Base-by-base conservation (phyloP, 192 early-diverging fungal genomes). In the Dispira simplex region DNA sequence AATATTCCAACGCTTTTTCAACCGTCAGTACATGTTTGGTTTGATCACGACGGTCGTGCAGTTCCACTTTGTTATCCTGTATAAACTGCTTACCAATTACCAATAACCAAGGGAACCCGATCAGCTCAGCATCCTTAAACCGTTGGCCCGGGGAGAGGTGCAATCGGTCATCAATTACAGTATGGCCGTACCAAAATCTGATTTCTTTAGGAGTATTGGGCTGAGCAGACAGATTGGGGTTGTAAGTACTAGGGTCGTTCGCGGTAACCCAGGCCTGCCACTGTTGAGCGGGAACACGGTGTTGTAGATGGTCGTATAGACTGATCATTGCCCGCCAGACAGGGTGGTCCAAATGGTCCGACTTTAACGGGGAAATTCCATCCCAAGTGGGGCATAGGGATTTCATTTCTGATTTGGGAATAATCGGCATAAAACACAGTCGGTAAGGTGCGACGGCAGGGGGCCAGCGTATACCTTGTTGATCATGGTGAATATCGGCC, bases 381-480 rank as follows among this genome's bases (percentile, higher is more conserved):
- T 39, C 32, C 32, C 32, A 39, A 39, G 32, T 39, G 32, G 32
- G 32, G 32, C 32, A 39, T 18, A 60, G 45, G 45, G 49, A 51
- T n/a, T 63, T 66, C 10, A 57, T 58, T 44, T 64, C 57, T 0
- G 62, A 69, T 52, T 73, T 68, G 32, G 75, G 73, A 26, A 77
- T 67, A 2, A 83, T 76, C 13, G 85, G 83, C 57, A 90, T 73
- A 54, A 91, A 74, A 62, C 75, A 79, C 1, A 77, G 78, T 16
- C 73, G 58, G 69, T 86, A 94, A 18, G 93, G 93, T 4, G 93
- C 89, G 62, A 94, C 81, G 11, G 74, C 56, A 11, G 63, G 65
- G 8, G 93, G 93, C 93, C 93, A 96, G 26, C 81, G 75, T 46
- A 96, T 80, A 0, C 88, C 88, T 9, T 75, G 68, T 9, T 70